Evolutionary conservation across 2,329 filamentous ascomycete species (phyloP).

Genomic region (Microthyrium microscopicum): DNA sequence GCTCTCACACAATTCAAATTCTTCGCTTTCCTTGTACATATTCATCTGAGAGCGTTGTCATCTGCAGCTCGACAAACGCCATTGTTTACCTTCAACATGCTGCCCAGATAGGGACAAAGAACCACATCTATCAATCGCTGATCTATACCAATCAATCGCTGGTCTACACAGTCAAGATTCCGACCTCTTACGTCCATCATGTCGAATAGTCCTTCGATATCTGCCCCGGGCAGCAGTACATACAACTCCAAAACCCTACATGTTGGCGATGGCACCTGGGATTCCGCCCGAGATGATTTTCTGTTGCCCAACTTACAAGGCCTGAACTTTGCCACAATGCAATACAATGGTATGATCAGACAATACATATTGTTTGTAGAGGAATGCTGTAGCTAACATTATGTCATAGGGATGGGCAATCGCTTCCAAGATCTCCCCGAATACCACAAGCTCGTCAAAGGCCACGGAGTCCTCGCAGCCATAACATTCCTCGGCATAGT

Average conservation of each 20-base stretch:
- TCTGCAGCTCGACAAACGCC: too few relatives aligned
- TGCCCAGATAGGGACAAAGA: too few relatives aligned
- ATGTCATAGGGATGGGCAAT: conserved; percentile 55
- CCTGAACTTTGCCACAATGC: conserved; percentile 66
- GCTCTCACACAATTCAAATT: too few relatives aligned
- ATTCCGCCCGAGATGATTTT: conserved; percentile 60
- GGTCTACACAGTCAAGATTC: too few relatives aligned
- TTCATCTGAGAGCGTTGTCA: too few relatives aligned
- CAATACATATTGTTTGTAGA: conserved; percentile 3
- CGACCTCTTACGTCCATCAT: too few relatives aligned
- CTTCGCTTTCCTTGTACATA: too few relatives aligned
- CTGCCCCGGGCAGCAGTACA: conserved; percentile 52
- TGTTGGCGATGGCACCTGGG: conserved; percentile 74
- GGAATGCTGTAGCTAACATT: conserved; percentile 1
- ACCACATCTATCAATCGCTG: too few relatives aligned
- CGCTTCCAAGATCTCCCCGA: conserved; percentile 52
- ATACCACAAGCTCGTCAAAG: conserved; percentile 55
- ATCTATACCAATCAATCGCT: too few relatives aligned
- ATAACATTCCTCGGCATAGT: conserved; percentile 61
- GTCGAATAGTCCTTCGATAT: too few relatives aligned
- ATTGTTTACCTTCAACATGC: too few relatives aligned
- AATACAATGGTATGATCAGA: conserved; percentile 69
- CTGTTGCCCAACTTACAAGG: conserved; percentile 62
- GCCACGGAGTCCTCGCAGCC: conserved; percentile 55
- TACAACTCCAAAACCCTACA: conserved; percentile 60